Evolutionary conservation across 192 early-diverging fungal species (phyloP), one percentile per base, ranked within the genome.

Genomic region (Polychytrium aggregatum): DNA sequence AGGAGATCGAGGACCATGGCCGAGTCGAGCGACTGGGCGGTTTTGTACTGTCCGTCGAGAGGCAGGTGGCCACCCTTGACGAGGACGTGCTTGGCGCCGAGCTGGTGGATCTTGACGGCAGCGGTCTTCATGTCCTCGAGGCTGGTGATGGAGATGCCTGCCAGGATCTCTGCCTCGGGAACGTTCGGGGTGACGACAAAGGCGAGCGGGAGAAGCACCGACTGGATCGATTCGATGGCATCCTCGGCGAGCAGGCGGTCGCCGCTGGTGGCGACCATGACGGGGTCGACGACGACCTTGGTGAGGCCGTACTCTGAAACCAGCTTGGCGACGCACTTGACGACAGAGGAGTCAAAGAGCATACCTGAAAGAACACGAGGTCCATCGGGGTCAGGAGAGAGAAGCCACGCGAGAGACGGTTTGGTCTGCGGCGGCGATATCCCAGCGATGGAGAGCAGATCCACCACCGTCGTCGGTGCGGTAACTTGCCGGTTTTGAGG

Each of bases 51-150:
- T 3, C 14, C 41, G 16, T 50, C 49, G 10, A 72, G 26, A 31
- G 84, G 78, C 48, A 84, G 43, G 60, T 92, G 89, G 6, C 89
- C 89, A 18, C 89, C 89, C 60, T 92, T 92, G 42, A 92, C 50
- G 9, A 92, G 48, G 0, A 85, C 76, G 37, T 70, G 56, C 27
- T 61, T 53, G 18, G 80, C 62, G 3, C 83, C 82, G 21, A 79
- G 58, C 0, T 37, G 24, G 16, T 71, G 64, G 24, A 89, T 48
- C 13, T 72, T 54, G 38, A 58, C 40, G 1, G 82, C 81, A 6
- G 84, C 82, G 2, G 37, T 25, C 20, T 64, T 62, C 79, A 89
- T 85, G 35, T 79, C 71, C 0, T 74, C 59, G 8, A 86, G 40
- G 13, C 60, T 57, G 35, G 31, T 65, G 35, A 67, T 62, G 21